Evolutionary conservation across 2,329 filamentous ascomycete genomes (phyloP), one percentile per base, ranked within the genome.

Genomic region (Neoscytalidium dimidiatum): DNA sequence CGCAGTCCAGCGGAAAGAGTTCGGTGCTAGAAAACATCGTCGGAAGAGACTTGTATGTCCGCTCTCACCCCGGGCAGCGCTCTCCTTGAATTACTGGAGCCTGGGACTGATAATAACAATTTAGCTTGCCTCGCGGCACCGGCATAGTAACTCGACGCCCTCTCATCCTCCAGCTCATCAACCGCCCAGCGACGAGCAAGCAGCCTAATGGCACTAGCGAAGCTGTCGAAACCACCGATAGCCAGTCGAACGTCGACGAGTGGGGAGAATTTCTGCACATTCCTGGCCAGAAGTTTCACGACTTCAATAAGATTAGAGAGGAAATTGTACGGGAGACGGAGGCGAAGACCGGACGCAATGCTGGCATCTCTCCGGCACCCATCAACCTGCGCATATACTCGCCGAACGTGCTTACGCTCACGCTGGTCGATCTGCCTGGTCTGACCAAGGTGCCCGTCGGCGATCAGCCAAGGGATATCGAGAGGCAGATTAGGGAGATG

Each of bases 251-350:
- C 79, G 80, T 86, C 21, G 93, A 98, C 76, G 95, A 99, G 80
- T 99, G 96, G 92, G 95, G 94, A 83, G 95, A 99, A 84, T 99
- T 99, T 81, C 85, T 99, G 69, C 95, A 99, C 80, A 92, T 99
- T 69, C 94, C 95, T 21, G 95, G 94, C 72, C 92, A 98, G 81
- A 98, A 98, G 81, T 98, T 96, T 83, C 89, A 89, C 81, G 95
- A 99, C 82, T 99, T 99, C 83, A 92, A 93, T 84, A 97, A 97
- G 85, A 97, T 99, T 74, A 88, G 95, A 73, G 95, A 98, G 66
- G 95, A 99, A 83, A 99, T 99, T 77, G 91, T 94, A 70, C 90
- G 92, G 73, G 95, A 99, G 83, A 99, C 95, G 48, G 94, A 97
- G 75, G 89, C 91, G 71, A 98, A 99, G 84, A 96, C 96, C 71